phyloP scores from a whole-genome alignment of 441 rosid species.

The Isatis lusitanica region DNA sequence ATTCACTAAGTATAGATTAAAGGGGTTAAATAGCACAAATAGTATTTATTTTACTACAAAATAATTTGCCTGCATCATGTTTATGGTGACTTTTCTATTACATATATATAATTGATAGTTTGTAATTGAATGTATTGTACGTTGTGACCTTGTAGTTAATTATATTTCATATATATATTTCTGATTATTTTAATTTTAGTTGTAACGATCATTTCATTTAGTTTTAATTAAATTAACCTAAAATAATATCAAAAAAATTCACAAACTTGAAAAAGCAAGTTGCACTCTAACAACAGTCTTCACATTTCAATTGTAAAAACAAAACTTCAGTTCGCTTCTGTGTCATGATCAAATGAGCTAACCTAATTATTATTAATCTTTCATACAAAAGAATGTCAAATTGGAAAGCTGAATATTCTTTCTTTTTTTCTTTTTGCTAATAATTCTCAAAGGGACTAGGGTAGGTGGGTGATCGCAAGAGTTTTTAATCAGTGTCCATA shows the following conservation, averaged over 20 bases:
- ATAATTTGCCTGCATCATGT: neutral
- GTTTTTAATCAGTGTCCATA: neutral
- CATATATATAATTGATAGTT: neutral
- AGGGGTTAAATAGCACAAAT: too few relatives aligned
- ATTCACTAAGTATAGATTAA: neutral
- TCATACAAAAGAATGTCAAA: slow-evolving; percentile 19
- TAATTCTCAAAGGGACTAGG: slow-evolving; percentile 22
- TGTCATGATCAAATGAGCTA: neutral
- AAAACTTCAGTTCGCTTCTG: neutral
- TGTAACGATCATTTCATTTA: neutral
- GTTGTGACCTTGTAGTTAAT: neutral
- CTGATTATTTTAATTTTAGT: neutral
- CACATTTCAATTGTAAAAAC: neutral
- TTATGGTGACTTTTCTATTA: neutral
- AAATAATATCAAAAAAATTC: neutral
- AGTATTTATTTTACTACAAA: neutral
- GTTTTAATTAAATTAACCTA: neutral
- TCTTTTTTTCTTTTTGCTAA: neutral
- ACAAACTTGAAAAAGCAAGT: neutral
- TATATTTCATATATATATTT: neutral
- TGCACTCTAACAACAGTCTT: neutral
- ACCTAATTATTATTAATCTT: neutral
- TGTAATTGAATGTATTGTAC: neutral
- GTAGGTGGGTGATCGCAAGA: slow-evolving; percentile 21
- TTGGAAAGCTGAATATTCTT: slow-evolving; percentile 31